Base-by-base conservation (phyloP, 163 green algal species). In the Chloromonas sp. region DNA sequence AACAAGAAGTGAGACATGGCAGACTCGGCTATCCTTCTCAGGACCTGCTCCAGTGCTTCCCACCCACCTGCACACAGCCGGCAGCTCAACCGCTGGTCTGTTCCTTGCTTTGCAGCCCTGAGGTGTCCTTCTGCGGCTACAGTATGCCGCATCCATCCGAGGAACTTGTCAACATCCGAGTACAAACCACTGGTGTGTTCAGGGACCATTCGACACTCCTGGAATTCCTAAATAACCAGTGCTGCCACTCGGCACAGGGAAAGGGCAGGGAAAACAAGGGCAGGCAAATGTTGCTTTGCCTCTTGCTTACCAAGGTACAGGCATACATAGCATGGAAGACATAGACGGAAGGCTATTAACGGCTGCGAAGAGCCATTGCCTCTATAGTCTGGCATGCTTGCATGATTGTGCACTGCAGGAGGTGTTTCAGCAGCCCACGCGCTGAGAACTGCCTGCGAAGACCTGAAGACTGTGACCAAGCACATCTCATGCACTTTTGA, bases 131-230 rank as follows among this genome's bases (percentile, higher is more conserved):
- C 79, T 93, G 87, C 8, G 95, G 95, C 11, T 98, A 97, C 87
- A 95, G 88, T 86, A 96, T 96, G 81, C 94, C 95, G 1, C 95
- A 98, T 80, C 95, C 95, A 0, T 94, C 93, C 58, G 94, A 98
- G 82, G 86, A 92, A 13, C 58, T 94, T 3, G 94, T 97, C 14
- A 97, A 98, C 88, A 85, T 98, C 11, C 89, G 95, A 1, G 92
- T 98, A 1, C 95, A 98, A 79, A 98, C 95, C n/a, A 94, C 91
- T 90, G 92, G 92, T 94, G 71, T 60, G 86, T 81, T 14, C 59
- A 60, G n/a, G 58, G 36, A 71, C 77, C 1, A 80, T 62, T 11
- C 11, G 66, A 74, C 66, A 15, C 66, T 74, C 36, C 36, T 36
- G 36, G 36, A 36, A 36, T 36, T 36, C 36, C 36, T 36, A 36